Conservation (phyloP, 345 rosid genomes). For the Ceriops tagal region DNA sequence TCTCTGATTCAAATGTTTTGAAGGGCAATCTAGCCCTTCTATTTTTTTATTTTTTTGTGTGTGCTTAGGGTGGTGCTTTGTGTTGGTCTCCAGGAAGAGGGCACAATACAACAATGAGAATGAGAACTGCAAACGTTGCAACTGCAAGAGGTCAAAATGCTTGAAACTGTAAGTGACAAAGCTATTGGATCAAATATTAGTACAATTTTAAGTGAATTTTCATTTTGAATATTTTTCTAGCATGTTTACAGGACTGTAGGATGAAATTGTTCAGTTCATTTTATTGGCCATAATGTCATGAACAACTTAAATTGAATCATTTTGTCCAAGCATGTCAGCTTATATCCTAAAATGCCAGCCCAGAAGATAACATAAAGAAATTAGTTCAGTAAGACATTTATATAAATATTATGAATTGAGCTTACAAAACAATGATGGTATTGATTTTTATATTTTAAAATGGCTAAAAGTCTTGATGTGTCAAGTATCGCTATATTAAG, state of each 20-base stretch:
- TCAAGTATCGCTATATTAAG: no score
- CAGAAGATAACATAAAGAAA: neutral
- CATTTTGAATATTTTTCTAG: neutral
- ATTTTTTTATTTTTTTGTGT: neutral
- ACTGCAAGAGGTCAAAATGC: conserved; percentile 42
- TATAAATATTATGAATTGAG: neutral
- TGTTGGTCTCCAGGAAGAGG: conserved; percentile 21
- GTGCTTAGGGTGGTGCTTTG: neutral
- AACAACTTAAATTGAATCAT: neutral
- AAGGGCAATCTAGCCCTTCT: neutral
- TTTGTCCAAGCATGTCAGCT: neutral
- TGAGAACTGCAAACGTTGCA: conserved; percentile 38
- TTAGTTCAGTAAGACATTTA: neutral
- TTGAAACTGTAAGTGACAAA: conserved; percentile 45
- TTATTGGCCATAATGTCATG: neutral
- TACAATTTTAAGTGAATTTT: neutral
- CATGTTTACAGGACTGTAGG: neutral
- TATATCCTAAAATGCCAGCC: neutral
- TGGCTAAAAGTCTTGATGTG: neutral
- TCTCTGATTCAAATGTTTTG: neutral
- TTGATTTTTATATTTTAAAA: neutral
- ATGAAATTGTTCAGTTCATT: neutral
- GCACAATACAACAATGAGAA: conserved; percentile 12
- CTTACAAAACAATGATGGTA: no score
- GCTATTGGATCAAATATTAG: no score